Base-by-base conservation (phyloP, 1,139 yeast species). In the Geotrichum cucujoidarum region DNA sequence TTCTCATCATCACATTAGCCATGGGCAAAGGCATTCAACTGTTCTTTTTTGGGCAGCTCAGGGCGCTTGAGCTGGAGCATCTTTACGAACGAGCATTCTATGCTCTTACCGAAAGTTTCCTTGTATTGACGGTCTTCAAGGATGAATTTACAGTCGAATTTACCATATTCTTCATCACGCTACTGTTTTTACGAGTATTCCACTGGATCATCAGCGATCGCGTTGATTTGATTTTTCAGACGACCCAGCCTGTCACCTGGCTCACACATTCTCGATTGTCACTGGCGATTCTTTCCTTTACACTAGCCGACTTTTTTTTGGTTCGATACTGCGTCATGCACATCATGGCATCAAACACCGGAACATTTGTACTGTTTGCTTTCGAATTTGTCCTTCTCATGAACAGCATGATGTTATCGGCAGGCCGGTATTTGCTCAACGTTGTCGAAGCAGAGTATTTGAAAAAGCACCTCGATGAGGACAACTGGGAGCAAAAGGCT, bases 21-120 rank as follows among this genome's bases (percentile, higher is more conserved):
- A 18, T 69, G n/a, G 81, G 78, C 5, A 71, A 73, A 52, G 22
- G 69, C 5, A 55, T 78, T 1, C 81, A 78, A 54, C 50, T 64
- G 45, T 4, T 81, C 1, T 63, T 89, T 41, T 89, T 89, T 69
- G 96, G 96, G 0, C 81, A 80, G 48, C 68, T 92, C 48, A 71
- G 95, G 47, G 69, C 81, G 27, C 73, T 86, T 40, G 98, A 92
- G 62, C 68, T 77, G 42, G 95, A 90, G 57, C 89, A 84, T 60
- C 69, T 90, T 20, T 74, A 82, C 53, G 95, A 87, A 57, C 69
- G 79, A 48, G 68, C 80, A 11, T 77, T 84, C 68, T 73, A 80
- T 53, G 84, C 95, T 0, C 66, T 86, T 17, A 72, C 87, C 41
- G 83, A 79, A 57, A 71, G 84, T 41, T 66, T 87, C 43, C 71